Conservation (phyloP, 73 alveolate genomes). For the Tetrahymena elliotti region DNA sequence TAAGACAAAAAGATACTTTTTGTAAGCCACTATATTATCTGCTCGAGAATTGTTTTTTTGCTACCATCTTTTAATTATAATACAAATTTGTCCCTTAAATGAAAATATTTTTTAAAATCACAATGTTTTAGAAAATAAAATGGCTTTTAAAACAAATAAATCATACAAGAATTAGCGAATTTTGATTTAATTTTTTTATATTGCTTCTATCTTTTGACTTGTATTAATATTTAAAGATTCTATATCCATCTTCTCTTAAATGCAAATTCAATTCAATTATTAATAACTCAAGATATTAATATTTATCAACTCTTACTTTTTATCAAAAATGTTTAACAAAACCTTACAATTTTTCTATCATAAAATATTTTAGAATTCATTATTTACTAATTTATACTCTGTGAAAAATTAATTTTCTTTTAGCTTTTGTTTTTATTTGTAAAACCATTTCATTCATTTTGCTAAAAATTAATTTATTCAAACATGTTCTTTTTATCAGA, state of each 20-base stretch:
- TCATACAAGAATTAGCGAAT: background rate
- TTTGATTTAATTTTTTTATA: background rate
- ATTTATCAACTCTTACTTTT: background rate
- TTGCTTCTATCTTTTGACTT: background rate
- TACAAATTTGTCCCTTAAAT: background rate
- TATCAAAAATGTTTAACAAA: too few species aligned
- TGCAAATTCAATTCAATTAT: background rate
- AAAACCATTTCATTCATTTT: too few species aligned
- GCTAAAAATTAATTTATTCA: too few species aligned
- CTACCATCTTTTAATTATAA: background rate
- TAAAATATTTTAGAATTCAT: too few species aligned
- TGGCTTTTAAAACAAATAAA: background rate
- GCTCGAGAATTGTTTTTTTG: background rate
- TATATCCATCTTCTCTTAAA: background rate
- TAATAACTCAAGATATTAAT: background rate
- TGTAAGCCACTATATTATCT: background rate
- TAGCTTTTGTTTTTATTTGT: too few species aligned
- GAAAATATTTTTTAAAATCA: too few species aligned
- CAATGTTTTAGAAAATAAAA: too few species aligned
- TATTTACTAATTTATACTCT: too few species aligned
- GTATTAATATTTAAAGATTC: background rate
- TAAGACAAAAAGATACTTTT: background rate
- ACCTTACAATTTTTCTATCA: too few species aligned
- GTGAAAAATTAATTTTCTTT: too few species aligned
- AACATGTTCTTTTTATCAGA: too few species aligned